Base-by-base conservation (phyloP, 2,329 filamentous ascomycete genomes). In the Sclerotinia glacialis region DNA sequence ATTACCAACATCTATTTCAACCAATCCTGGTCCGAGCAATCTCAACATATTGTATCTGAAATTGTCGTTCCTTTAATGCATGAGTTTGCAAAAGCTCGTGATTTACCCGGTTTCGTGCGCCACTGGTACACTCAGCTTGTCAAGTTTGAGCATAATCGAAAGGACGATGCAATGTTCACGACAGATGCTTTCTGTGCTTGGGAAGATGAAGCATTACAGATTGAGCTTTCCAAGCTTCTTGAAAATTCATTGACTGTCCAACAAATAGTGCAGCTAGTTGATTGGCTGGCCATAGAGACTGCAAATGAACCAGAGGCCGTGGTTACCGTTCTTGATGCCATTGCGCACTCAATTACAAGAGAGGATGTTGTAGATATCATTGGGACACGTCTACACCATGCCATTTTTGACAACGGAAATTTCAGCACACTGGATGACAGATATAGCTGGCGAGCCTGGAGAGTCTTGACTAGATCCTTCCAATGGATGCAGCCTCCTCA, bases 41-140 rank as follows among this genome's bases (percentile, higher is more conserved):
- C 47, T 52, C 70, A 76, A 5, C 68, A 72, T 16, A 72, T 80
- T 47, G 72, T 79, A 54, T 68, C 70, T 12, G 69, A 75, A 23
- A 73, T 80, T 11, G 66, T 80, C 42, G 67, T 79, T 46, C 79
- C 79, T n/a, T 71, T 82, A 12, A 77, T 80, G 74, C 70, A 72
- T 23, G 78, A 77, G n/a, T 81, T 80, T 68, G 71, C 76, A 23
- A 77, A 77, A 67, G 75, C 78, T 49, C 76, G 80, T 66, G 76
- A 81, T 68, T 70, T 81, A 5, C 72, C 75, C 26, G 77, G 76
- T 1, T 81, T 81, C 60, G 69, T 80, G 26, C 74, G 71, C 12
- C 76, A 76, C 64, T 81, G 79, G 79, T 76, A 75, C 67, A 59
- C 65, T 31, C 72, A 76, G 56, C 69, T 76, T 34, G 69, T 73